Evolutionary conservation across 345 rosid species (phyloP).

Genomic region (Eutrema japonicum): DNA sequence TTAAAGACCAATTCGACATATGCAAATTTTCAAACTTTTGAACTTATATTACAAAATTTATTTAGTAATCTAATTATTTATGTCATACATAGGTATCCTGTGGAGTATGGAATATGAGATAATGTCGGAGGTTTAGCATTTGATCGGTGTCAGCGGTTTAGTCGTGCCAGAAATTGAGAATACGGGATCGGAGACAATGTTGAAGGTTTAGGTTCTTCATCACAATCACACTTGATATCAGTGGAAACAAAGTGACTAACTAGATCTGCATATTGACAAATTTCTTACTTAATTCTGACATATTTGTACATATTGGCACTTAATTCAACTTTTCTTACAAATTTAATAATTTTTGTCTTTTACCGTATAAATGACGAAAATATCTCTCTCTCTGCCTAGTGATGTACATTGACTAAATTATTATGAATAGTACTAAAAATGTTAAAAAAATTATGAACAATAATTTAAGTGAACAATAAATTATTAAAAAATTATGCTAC

Average conservation of each 20-base stretch:
- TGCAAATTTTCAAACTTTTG: neutral
- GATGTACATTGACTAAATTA: too few relatives aligned
- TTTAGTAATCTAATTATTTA: neutral
- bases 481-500: too few relatives aligned
- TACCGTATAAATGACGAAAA: too few relatives aligned
- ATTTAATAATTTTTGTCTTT: too few relatives aligned
- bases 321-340: too few relatives aligned
- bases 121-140: neutral
- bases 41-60: neutral
- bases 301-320: too few relatives aligned
- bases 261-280: neutral
- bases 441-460: too few relatives aligned
- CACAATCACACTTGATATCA: slow-evolving; percentile 3
- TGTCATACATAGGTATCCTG: neutral
- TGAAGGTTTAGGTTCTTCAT: neutral
- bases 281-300: too few relatives aligned
- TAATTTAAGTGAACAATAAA: too few relatives aligned
- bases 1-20: neutral
- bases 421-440: too few relatives aligned
- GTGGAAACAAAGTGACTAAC: slow-evolving; percentile 1
- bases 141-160: too few relatives aligned
- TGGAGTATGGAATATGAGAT: neutral
- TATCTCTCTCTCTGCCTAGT: too few relatives aligned
- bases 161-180: neutral
- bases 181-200: neutral